Conservation (phyloP, 805 yeast species). For the Hanseniaspora thailandica region DNA sequence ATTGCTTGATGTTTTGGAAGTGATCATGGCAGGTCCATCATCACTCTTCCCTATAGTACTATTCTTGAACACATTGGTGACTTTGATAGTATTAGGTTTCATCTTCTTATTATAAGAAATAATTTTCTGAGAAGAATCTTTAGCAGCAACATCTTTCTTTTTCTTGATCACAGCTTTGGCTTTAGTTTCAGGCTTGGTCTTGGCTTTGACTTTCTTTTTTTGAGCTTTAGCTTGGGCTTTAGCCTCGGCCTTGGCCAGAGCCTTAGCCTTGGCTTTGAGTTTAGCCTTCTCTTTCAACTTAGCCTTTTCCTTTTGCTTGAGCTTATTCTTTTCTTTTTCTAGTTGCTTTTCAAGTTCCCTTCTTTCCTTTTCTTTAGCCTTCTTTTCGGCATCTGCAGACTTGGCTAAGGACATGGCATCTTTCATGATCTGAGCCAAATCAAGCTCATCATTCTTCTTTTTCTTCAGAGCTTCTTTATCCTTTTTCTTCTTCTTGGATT, state of each 20-base stretch:
- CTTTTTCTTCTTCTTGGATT: slow-evolving; percentile 10
- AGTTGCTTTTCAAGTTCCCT: slow-evolving; percentile 18
- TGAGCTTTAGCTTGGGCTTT: slow-evolving; percentile 15
- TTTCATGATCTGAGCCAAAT: slow-evolving; percentile 61
- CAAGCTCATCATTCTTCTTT: slow-evolving; percentile 37
- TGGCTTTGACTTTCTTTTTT: slow-evolving; percentile 19
- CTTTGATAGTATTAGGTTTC: background rate
- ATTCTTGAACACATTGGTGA: background rate
- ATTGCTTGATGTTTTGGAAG: slow-evolving; percentile 1
- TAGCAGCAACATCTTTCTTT: slow-evolving; percentile 18
- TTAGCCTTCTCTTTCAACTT: slow-evolving; percentile 17
- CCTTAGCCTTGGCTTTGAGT: background rate
- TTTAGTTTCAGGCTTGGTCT: slow-evolving; percentile 8
- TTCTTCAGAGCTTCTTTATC: background rate
- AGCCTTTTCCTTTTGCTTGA: slow-evolving; percentile 25
- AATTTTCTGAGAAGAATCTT: background rate
- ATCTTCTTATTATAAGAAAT: background rate
- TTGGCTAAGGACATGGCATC: slow-evolving; percentile 69
- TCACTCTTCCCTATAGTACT: background rate
- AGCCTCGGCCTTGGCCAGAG: slow-evolving; percentile 10
- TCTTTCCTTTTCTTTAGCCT: slow-evolving; percentile 15
- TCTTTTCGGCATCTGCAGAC: slow-evolving; percentile 32
- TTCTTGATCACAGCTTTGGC: slow-evolving; percentile 15
- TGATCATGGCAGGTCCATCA: background rate
- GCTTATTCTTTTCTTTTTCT: slow-evolving; percentile 21